phyloP scores from a whole-genome alignment of 2,329 filamentous ascomycete genomes.

The Allantophomopsis cytisporea region DNA sequence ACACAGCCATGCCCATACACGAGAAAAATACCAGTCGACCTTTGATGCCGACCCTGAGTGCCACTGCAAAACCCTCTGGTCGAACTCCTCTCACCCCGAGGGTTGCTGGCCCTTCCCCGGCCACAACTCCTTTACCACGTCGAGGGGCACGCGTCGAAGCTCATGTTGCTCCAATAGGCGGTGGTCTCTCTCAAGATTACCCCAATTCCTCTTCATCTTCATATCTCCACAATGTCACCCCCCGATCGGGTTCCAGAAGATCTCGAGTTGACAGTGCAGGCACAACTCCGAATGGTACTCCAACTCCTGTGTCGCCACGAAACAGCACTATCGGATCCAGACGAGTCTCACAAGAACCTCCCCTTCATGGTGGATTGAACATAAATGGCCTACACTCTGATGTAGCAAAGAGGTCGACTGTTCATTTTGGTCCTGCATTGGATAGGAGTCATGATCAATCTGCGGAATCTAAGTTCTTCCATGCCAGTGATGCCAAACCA shows the following conservation, averaged over 20 bases:
- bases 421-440: constrained; percentile 26
- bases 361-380: constrained; percentile 8
- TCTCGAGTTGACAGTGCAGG: constrained; percentile 55
- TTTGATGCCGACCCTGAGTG: constrained; percentile 56
- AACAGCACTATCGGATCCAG: constrained; percentile 16
- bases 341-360: constrained; percentile 18
- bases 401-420: constrained; percentile 12
- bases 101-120: constrained; percentile 24
- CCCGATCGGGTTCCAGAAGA: constrained; percentile 62
- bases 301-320: constrained; percentile 22
- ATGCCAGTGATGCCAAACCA: constrained; percentile 64
- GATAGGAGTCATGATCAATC: constrained; percentile 15
- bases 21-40: constrained; percentile 36
- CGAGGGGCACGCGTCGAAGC: constrained; percentile 32
- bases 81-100: constrained; percentile 46
- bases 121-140: constrained; percentile 20
- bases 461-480: constrained; percentile 69
- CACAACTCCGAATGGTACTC: constrained; percentile 51
- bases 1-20: constrained; percentile 27
- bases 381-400: constrained; percentile 14
- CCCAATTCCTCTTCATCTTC: constrained; percentile 23
- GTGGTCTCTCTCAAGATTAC: constrained; percentile 34
- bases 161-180: constrained; percentile 6
- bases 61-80: constrained; percentile 37
- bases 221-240: constrained; percentile 50